Evolutionary conservation across 176 grass and related monocot species (phyloP), one percentile per base, ranked within the genome.

Genomic region (Hyparrhenia diplandra): DNA sequence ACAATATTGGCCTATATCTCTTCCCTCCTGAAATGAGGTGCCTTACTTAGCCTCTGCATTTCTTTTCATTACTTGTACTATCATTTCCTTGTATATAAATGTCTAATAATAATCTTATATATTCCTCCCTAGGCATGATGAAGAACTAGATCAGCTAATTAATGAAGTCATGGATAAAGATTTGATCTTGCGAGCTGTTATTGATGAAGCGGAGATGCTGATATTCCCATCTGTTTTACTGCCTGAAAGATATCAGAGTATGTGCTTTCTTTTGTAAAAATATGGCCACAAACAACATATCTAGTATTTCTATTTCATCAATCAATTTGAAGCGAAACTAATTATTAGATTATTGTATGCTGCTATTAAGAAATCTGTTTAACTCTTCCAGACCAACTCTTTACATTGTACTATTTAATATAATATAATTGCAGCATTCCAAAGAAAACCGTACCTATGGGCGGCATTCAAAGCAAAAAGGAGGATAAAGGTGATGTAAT

Each of bases 1-100:
- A 85, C 14, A 74, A 24, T 36, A 89, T 93, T 76, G 84, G 80
- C 20, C 71, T 97, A 21, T 91, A 72, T 87, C 91, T 97, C 45
- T 87, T 97, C 36, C 85, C 90, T 18, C 11, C 36, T 37, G 40
- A 83, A 77, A 81, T 71, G 57, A 87, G 86, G 93, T 97, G 77
- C 28, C 32, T 40, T 39, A 12, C 2, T 46, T 45, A 73, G 5
- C 39, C 12, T 73, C 20, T 77, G 0, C 8, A 40, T 69, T 51
- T 59, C 2, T 62, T 63, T 52, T 30, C 59, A 63, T 36, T 31
- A 46, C 43, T 1, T 43, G 21, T 35, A 36, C 12, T 18, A 17
- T 83, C 18, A 34, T 58, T 73, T 52, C 14, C 24, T 78, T 25
- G n/a, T 40, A 35, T 59, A 36, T 63, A 24, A 72, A 16, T 79